Conservation (phyloP, 129 eudicot genomes). For the Centella asiatica region DNA sequence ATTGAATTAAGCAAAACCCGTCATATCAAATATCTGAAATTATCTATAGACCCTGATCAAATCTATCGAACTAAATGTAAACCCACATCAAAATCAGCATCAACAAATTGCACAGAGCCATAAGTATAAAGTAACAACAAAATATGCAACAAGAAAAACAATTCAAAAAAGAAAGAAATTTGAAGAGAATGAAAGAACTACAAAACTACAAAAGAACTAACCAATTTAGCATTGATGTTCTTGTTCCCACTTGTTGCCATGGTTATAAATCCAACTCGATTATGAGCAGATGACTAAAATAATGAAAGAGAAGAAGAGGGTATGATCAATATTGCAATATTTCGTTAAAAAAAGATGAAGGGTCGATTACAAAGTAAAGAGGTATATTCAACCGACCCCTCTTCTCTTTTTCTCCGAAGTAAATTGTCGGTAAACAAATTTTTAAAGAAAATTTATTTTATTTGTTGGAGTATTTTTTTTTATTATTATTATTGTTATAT, state of each 20-base stretch:
- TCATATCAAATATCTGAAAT: not conserved
- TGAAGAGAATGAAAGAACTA: no score
- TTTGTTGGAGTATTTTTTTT: no score
- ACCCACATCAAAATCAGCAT: not conserved
- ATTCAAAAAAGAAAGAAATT: not conserved
- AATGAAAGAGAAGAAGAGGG: not conserved
- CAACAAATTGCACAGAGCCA: not conserved
- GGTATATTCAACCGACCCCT: no score
- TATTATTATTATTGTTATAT: no score
- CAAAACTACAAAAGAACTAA: not conserved
- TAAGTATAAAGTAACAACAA: not conserved
- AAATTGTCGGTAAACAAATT: no score
- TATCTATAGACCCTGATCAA: not conserved
- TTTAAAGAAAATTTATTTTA: no score
- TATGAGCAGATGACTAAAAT: not conserved
- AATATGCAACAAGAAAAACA: not conserved
- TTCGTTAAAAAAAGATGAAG: no score
- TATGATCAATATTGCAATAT: no score
- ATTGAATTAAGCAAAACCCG: not conserved
- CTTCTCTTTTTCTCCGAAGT: no score
- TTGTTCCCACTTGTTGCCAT: conserved; percentile 11
- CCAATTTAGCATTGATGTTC: conserved; percentile 10
- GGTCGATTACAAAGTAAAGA: no score
- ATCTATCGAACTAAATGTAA: not conserved
- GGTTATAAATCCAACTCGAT: not conserved